Base-by-base conservation (phyloP, 192 early-diverging fungal genomes). In the Blastocladiella britannica region DNA sequence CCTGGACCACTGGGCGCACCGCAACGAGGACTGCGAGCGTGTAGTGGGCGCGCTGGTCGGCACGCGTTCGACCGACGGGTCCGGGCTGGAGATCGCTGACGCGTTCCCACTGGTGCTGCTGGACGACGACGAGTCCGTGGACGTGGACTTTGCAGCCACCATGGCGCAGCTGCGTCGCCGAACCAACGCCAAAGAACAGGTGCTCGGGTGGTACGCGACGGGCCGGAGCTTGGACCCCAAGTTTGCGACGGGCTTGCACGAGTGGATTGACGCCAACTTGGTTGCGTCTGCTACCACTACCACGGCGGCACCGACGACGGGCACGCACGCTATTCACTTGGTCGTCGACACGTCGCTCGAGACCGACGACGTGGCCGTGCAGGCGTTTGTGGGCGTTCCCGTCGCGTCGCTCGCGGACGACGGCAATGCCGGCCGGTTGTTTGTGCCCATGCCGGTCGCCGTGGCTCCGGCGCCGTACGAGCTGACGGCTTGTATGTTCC, bases 141-240 rank as follows among this genome's bases (percentile, higher is more conserved):
- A 97, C 61, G 83, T 88, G 68, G 91, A 93, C 54, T 84, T 89
- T 70, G 84, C 93, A 65, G 66, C 69, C 27, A 78, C 74, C 26
- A 89, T 94, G 88, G 83, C 80, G 66, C 77, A 79, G 55, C 77
- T 93, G 53, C 91, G 94, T 69, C 84, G 85, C 69, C 75, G 82
- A 55, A 89, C 88, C 22, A 89, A 90, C 64, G 70, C 85, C 20
- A 83, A 85, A 60, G 93, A 97, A 65, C 75, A 83, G 53, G 83
- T 93, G 60, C 80, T 97, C 54, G 93, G 93, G 51, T 97, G 93
- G 93, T 97, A 93, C 55, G 79, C 83, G 12, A 82, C 83, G 8
- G 83, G 83, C 25, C 62, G 64, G 27, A 54, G 69, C 52, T 71
- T 88, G 62, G 79, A 79, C 70, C 74, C 77, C 60, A 79, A 80